A percentile compares a stretch with the other conserved stretches of the same genome.
Conservation (phyloP, 2,329 filamentous ascomycete genomes). For the Pezizomycotina sp. region DNA sequence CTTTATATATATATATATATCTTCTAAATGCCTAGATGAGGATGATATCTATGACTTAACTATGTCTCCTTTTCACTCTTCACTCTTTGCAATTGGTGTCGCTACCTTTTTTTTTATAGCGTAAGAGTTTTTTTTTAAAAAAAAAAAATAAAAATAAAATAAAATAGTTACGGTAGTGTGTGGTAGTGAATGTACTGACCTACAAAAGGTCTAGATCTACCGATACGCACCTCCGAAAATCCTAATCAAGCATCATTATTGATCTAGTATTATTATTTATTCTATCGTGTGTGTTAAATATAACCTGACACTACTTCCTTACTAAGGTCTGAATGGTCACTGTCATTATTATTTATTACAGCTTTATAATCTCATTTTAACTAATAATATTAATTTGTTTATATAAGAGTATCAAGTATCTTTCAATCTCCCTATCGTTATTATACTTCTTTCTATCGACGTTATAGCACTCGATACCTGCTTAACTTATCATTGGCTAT, state of each 20-base stretch:
- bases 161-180: constrained; percentile 9
- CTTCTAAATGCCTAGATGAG: too few species aligned
- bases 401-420: background rate
- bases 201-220: constrained; percentile 11
- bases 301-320: constrained; percentile 10
- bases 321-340: constrained; percentile 21
- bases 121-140: constrained; percentile 4
- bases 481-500: constrained; percentile 32
- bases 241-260: constrained; percentile 7
- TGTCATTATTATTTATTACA: constrained; percentile 13
- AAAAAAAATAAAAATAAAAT: constrained; percentile 8
- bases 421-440: background rate
- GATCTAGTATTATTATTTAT: constrained; percentile 6
- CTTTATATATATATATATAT: too few species aligned
- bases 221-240: constrained; percentile 10
- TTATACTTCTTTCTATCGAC: constrained; percentile 26
- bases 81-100: too few species aligned
- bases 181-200: constrained; percentile 13
- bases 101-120: too few species aligned
- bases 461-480: constrained; percentile 40
- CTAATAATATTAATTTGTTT: background rate
- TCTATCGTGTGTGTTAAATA: constrained; percentile 7
- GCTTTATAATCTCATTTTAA: constrained; percentile 1
- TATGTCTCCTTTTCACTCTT: too few species aligned
- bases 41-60: too few species aligned